Evolutionary conservation across 345 rosid species (phyloP).

Genomic region (Hibiscus tridactylites): DNA sequence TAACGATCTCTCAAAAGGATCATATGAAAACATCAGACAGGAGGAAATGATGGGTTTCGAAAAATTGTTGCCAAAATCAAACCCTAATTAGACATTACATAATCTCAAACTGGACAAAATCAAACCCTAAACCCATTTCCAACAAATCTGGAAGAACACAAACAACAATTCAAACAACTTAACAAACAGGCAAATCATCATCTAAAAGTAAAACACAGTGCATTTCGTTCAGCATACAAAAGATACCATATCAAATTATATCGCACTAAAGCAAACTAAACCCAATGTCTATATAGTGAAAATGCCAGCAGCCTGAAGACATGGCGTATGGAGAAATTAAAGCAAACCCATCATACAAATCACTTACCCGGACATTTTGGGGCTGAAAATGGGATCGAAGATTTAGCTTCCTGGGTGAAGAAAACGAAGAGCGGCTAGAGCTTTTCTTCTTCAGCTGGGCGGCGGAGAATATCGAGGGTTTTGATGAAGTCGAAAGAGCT

Average conservation of each 20-base stretch:
- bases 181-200: background rate
- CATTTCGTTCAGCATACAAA: background rate
- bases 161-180: background rate
- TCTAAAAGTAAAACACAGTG: background rate
- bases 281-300: background rate
- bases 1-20: background rate
- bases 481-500: background rate
- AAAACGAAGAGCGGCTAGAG: background rate
- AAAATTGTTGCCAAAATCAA: background rate
- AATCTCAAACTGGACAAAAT: background rate
- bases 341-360: background rate
- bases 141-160: background rate
- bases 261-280: background rate
- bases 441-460: background rate
- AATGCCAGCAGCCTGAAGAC: background rate
- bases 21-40: background rate
- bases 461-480: background rate
- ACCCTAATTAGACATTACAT: background rate
- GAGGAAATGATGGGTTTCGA: background rate
- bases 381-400: background rate
- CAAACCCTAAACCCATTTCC: background rate
- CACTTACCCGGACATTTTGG: constrained; percentile 10
- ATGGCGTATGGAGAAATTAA: background rate
- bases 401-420: background rate
- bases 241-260: background rate